Conservation (phyloP, 768 basidiomycete genomes). For the Trametopsis cervina region DNA sequence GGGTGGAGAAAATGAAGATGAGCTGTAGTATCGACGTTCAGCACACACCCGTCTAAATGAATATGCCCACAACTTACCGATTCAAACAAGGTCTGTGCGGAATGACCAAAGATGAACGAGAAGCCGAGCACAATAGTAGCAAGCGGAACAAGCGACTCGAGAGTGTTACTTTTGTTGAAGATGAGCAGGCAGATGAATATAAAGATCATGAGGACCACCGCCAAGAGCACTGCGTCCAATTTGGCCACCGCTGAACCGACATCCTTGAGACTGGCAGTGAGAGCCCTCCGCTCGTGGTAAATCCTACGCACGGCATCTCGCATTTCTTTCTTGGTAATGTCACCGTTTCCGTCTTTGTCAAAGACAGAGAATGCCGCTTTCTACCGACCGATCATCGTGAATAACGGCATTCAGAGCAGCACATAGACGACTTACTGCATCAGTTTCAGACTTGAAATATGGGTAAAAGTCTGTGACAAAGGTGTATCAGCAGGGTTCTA, state of each 20-base stretch:
- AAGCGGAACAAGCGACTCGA: slow-evolving; percentile 70
- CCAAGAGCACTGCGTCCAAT: slow-evolving; percentile 67
- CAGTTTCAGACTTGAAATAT: slow-evolving; percentile 64
- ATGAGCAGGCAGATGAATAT: slow-evolving; percentile 70
- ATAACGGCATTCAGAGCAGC: not conserved
- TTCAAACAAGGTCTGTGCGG: slow-evolving; percentile 73
- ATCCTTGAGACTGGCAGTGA: slow-evolving; percentile 69
- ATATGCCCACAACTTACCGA: slow-evolving; percentile 39
- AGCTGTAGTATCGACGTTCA: slow-evolving; percentile 35
- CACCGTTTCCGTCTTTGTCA: slow-evolving; percentile 80
- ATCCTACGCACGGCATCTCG: slow-evolving; percentile 76
- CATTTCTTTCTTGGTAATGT: slow-evolving; percentile 74
- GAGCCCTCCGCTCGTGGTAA: slow-evolving; percentile 68
- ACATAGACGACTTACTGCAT: slow-evolving; percentile 45
- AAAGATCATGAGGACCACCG: slow-evolving; percentile 47
- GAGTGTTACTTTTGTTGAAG: slow-evolving; percentile 58
- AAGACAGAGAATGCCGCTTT: slow-evolving; percentile 65
- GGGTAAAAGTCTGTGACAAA: slow-evolving; percentile 58
- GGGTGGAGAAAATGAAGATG: slow-evolving; percentile 81
- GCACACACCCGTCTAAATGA: not conserved
- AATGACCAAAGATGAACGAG: slow-evolving; percentile 81
- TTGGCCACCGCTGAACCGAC: slow-evolving; percentile 69
- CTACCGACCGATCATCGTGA: slow-evolving; percentile 27
- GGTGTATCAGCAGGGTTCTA: slow-evolving; percentile 3
- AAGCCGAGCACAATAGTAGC: slow-evolving; percentile 79